Conservation (phyloP, 208 protist genomes). For the Crithidia expoeki region DNA sequence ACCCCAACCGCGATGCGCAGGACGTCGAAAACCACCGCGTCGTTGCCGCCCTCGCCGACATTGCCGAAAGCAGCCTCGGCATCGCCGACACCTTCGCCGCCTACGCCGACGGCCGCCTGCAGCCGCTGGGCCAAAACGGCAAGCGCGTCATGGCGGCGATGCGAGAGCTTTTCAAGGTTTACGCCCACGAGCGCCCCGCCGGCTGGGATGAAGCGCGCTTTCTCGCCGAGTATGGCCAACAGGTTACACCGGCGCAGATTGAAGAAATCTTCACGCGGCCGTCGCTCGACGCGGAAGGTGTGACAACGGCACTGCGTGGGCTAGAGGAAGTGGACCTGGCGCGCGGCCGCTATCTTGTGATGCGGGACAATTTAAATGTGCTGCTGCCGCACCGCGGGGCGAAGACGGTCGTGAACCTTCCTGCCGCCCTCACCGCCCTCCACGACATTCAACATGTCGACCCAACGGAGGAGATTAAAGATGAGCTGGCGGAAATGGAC, state of each 20-base stretch:
- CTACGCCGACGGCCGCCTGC: constrained; percentile 74
- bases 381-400: constrained; percentile 55
- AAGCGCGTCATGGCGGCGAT: constrained; percentile 35
- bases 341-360: constrained; percentile 62
- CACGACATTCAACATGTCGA: constrained; percentile 81
- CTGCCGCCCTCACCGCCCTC: constrained; percentile 57
- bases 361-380: constrained; percentile 60
- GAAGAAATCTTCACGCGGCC: constrained; percentile 47
- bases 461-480: constrained; percentile 53
- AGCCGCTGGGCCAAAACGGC: constrained; percentile 50
- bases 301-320: constrained; percentile 49
- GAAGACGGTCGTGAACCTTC: constrained; percentile 45
- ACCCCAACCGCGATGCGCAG: constrained; percentile 64
- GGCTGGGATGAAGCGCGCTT: constrained; percentile 74
- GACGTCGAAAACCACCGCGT: constrained; percentile 70
- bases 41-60: constrained; percentile 48
- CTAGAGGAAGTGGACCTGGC: constrained; percentile 53
- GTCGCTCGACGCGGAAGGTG: constrained; percentile 42
- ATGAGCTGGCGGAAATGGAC: constrained; percentile 73
- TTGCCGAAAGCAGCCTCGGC: constrained; percentile 67
- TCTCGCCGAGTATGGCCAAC: constrained; percentile 70
- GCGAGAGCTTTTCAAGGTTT: constrained; percentile 46
- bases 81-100: constrained; percentile 72
- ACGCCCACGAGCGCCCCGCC: constrained; percentile 68
- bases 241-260: constrained; percentile 49